Evolutionary conservation across 192 early-diverging fungal species (phyloP).

Genomic region (Coemansia sp.): DNA sequence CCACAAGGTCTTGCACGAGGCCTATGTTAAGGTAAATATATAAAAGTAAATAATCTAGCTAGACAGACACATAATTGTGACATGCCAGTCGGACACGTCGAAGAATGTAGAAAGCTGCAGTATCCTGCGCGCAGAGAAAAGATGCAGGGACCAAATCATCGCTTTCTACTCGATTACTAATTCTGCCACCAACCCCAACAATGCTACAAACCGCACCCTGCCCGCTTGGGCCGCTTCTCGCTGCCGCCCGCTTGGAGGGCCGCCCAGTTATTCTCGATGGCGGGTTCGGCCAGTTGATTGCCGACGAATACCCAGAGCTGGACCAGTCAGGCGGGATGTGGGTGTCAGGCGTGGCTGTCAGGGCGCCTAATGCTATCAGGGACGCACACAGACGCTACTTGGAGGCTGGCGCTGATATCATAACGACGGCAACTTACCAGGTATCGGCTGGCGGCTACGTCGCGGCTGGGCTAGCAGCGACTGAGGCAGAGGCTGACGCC

Average conservation of each 20-base stretch:
- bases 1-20: background rate
- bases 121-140: background rate
- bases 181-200: background rate
- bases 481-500: constrained; percentile 21
- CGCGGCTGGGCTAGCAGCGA: constrained; percentile 35
- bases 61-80: background rate
- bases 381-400: constrained; percentile 54
- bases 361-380: constrained; percentile 18
- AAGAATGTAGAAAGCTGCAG: constrained; percentile 2
- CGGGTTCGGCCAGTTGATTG: constrained; percentile 35
- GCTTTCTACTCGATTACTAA: background rate
- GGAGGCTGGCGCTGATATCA: constrained; percentile 60
- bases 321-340: constrained; percentile 25
- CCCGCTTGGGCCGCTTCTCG: constrained; percentile 5
- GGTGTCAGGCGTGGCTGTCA: constrained; percentile 24
- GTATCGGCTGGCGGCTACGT: constrained; percentile 53
- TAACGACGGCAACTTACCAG: constrained; percentile 62
- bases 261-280: constrained; percentile 27
- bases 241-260: background rate
- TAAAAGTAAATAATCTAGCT: background rate
- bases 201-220: background rate
- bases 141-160: background rate
- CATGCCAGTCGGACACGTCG: background rate
- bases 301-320: constrained; percentile 21
- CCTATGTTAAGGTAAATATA: background rate